phyloP scores from a whole-genome alignment of 192 early-diverging fungal genomes.

The Rhizophagus sp. region DNA sequence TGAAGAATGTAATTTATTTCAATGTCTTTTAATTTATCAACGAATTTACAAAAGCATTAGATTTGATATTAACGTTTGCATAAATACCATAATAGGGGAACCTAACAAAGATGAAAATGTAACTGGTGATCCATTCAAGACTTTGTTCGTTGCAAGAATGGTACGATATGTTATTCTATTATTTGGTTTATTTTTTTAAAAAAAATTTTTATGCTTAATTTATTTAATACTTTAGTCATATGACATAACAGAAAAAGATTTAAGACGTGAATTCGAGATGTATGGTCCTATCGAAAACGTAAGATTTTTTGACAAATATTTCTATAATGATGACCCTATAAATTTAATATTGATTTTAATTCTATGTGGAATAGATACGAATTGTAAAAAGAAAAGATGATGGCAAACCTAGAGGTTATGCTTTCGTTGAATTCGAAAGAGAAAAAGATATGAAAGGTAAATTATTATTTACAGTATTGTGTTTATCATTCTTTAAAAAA shows the following conservation, averaged over 20 bases:
- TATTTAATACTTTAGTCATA: constrained; percentile 51
- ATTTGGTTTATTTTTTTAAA: not conserved
- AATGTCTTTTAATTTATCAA: not conserved
- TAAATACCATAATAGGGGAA: constrained; percentile 52
- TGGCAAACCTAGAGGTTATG: constrained; percentile 87
- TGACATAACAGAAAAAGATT: constrained; percentile 73
- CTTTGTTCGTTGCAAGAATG: constrained; percentile 84
- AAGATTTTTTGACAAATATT: constrained; percentile 31
- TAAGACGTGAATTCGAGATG: constrained; percentile 73
- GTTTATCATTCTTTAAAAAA: not conserved
- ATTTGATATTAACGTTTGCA: not conserved
- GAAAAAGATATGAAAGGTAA: constrained; percentile 56
- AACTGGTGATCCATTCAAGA: constrained; percentile 88
- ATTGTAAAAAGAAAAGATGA: constrained; percentile 66
- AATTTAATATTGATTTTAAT: not conserved
- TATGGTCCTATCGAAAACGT: constrained; percentile 83
- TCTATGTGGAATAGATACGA: constrained; percentile 48
- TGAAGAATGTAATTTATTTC: constrained; percentile 47
- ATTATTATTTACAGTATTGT: no score
- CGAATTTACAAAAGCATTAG: not conserved
- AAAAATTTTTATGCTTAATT: not conserved
- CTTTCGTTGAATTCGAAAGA: constrained; percentile 92
- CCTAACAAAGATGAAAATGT: constrained; percentile 73
- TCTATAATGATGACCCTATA: not conserved
- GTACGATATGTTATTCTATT: constrained; percentile 35